Base-by-base conservation (phyloP, 768 basidiomycete species). In the Clitopilus passeckerianus region DNA sequence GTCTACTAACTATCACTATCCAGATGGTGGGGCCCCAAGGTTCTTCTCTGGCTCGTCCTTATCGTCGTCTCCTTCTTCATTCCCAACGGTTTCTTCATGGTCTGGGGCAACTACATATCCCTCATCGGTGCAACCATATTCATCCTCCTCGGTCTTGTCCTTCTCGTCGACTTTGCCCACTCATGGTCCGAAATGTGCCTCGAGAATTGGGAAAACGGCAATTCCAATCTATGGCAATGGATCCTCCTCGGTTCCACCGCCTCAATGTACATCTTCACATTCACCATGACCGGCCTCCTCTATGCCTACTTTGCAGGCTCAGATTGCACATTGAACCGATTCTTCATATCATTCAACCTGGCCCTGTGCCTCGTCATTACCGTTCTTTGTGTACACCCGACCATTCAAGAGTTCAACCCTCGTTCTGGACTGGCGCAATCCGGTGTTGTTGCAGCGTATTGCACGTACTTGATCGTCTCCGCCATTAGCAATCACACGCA, bases 21-120 rank as follows among this genome's bases (percentile, higher is more conserved):
- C 23, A 96, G 95, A 27, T 99, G 95, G 95, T 99, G 97, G 97
- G 97, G 97, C 22, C 96, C 95, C 1, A 99, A 99, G 70, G 86
- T 92, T 55, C 80, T 97, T 8, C 77, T 91, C 8, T 99, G 95
- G 93, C 70, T 97, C 34, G 66, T 93, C 61, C 83, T 99, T 59
- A 77, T 94, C 53, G 81, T 81, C 62, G 73, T 90, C 22, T 89
- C 91, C 0, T 99, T 98, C 80, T 88, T 95, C 73, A 96, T 98
- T 67, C 97, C 96, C 0, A 98, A 98, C 71, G 90, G 84, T 53
- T 95, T 95, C 84, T 98, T 98, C 78, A 95, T 98, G 76, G 92
- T 97, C 72, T 98, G 94, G 90, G 95, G 95, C 34, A 94, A 95
- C 65, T 96, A 97, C 67, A 74, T 93, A 61, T 84, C 95, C 22